A percentile compares a stretch with the other conserved stretches of the same genome.
phyloP scores from a whole-genome alignment of 2,329 filamentous ascomycete species.

The Talaromyces sp. region DNA sequence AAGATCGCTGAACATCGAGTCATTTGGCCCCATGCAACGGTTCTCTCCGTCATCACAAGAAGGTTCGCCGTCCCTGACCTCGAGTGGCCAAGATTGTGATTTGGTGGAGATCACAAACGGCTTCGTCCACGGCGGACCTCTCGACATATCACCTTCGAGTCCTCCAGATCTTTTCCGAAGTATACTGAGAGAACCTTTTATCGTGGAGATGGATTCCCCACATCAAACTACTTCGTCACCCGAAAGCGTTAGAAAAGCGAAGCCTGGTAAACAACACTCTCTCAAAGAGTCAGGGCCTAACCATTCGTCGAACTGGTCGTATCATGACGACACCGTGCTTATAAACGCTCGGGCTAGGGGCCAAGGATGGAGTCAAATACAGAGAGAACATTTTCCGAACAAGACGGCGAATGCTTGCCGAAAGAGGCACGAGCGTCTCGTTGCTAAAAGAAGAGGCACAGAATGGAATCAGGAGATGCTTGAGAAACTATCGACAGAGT shows the following conservation, averaged over 20 bases:
- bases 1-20: neutral
- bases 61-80: constrained; percentile 14
- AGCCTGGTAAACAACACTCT: neutral
- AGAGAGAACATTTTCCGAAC: constrained; percentile 66
- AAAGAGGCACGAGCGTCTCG: constrained; percentile 78
- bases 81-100: constrained; percentile 16
- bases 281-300: constrained; percentile 11
- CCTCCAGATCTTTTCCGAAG: constrained; percentile 1
- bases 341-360: constrained; percentile 66
- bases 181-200: neutral
- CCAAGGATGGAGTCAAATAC: constrained; percentile 79
- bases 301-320: constrained; percentile 59
- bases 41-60: constrained; percentile 12
- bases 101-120: constrained; percentile 15
- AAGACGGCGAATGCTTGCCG: constrained; percentile 81
- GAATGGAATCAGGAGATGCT: constrained; percentile 75
- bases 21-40: constrained; percentile 13
- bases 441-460: constrained; percentile 66
- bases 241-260: neutral
- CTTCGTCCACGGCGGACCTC: constrained; percentile 13
- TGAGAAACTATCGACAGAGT: constrained; percentile 68
- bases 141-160: constrained; percentile 7
- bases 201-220: constrained; percentile 7
- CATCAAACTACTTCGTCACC: neutral
- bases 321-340: constrained; percentile 68